Evolutionary conservation across 805 yeast genomes (phyloP), one percentile per base, ranked within the genome.

Genomic region (Isabelozyma pseudorhagii): DNA sequence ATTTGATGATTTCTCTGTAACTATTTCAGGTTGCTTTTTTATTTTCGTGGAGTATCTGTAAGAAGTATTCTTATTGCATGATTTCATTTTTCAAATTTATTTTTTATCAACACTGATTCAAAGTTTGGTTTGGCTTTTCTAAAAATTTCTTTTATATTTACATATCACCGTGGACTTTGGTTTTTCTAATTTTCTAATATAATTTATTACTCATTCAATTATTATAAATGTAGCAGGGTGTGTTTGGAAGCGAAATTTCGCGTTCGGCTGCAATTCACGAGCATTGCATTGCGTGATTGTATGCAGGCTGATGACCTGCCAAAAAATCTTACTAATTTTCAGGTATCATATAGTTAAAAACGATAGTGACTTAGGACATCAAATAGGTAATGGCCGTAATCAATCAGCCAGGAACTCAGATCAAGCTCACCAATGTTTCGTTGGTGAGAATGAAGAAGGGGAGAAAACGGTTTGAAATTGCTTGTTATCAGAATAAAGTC

Each of bases 401-500:
- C 53, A 84, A 86, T 56, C 98, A 94, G 69, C 99, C 99, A 2
- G 80, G 84, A 13, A 84, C 89, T 38, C 96, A 89, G 67, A 92
- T 94, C 55, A 87, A 84, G 63, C 79, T 94, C 60, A 94, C 99
- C 46, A 94, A 94, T 67, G 98, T 94, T 31, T 91, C 98, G 28
- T 75, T 93, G 50, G 97, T 94, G 43, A 79, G 94, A 44, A 83
- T 94, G 83, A 88, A 87, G 60, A 91, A 89, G 65, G 97, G 92
- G 40, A 90, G 89, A 64, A 89, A 89, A 67, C 75, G 97, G 55
- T 94, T 91, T 59, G 99, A 94, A 68, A 80, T 94, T 42, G 98
- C 98, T 0, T 94, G 99, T 63, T 94, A 94, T 66, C 97, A 89
- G 62, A 94, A 94, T 61, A 94, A 94, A 63, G 97, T 94, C 5